Conservation (phyloP, 2,329 filamentous ascomycete species). For the Chaetomium strumarium region DNA sequence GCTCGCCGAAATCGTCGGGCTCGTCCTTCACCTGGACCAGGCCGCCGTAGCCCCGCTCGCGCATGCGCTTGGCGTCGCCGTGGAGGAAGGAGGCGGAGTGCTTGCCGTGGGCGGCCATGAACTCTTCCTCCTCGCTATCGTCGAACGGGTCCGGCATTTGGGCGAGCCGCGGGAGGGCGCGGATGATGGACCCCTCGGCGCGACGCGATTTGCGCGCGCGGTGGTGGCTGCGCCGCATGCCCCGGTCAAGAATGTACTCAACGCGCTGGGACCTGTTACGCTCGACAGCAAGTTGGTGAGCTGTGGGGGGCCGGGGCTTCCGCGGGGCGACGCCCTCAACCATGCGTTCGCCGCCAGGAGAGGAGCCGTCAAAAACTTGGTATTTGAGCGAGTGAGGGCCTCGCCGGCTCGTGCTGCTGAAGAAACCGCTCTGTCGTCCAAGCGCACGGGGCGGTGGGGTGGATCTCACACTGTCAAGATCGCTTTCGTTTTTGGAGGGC, state of each 20-base stretch:
- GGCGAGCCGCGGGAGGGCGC: conserved; percentile 59
- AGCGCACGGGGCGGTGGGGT: conserved; percentile 44
- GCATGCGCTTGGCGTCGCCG: conserved; percentile 36
- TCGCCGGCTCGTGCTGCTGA: conserved; percentile 35
- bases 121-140: conserved; percentile 57
- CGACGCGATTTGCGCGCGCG: conserved; percentile 55
- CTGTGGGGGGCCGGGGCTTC: conserved; percentile 69
- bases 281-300: conserved; percentile 76
- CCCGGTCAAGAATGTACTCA: conserved; percentile 75
- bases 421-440: conserved; percentile 30
- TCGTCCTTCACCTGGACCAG: conserved; percentile 57
- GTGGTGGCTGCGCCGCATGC: conserved; percentile 61
- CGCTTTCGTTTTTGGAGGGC: conserved; percentile 56
- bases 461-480: conserved; percentile 47
- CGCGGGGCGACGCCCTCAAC: conserved; percentile 51
- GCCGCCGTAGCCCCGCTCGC: conserved; percentile 56
- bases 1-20: conserved; percentile 70
- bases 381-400: conserved; percentile 50
- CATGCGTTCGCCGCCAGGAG: conserved; percentile 48
- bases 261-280: conserved; percentile 72
- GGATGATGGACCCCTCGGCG: conserved; percentile 59
- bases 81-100: not conserved
- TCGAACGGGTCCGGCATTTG: conserved; percentile 50
- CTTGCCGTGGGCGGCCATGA: too few relatives aligned
- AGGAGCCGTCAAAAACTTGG: conserved; percentile 55